Conservation (phyloP, 441 rosid species). For the Euphorbia celastroides region DNA sequence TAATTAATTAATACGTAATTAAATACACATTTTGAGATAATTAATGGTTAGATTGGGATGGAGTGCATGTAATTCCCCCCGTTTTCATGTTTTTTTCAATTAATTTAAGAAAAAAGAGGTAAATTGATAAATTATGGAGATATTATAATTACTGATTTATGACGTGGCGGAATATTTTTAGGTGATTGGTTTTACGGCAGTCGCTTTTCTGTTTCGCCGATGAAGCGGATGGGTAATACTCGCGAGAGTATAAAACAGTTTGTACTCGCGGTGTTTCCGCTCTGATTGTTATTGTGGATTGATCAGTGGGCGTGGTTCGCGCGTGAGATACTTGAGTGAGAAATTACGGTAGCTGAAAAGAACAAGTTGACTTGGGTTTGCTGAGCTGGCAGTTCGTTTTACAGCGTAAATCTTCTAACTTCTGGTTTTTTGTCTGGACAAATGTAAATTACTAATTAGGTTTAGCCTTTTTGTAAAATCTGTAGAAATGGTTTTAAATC, state of each 20-base stretch:
- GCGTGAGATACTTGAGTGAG: not conserved
- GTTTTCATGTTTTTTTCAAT: too few relatives aligned
- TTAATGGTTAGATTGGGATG: too few relatives aligned
- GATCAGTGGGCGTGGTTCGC: not conserved
- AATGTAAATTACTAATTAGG: too few relatives aligned
- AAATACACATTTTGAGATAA: too few relatives aligned
- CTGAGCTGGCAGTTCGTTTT: constrained; percentile 5
- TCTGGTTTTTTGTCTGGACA: too few relatives aligned
- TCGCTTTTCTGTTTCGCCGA: not conserved
- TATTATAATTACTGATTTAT: too few relatives aligned
- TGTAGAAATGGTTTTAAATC: too few relatives aligned
- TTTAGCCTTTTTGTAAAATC: too few relatives aligned
- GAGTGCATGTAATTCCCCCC: too few relatives aligned
- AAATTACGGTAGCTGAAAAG: not conserved
- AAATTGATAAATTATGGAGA: too few relatives aligned
- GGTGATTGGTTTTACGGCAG: not conserved
- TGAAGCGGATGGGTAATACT: constrained; percentile 4
- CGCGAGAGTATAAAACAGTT: not conserved
- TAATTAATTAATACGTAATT: too few relatives aligned
- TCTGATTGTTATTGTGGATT: not conserved
- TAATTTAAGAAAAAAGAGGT: too few relatives aligned
- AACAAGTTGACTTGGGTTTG: not conserved
- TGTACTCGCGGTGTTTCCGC: not conserved
- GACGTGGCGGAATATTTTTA: constrained; percentile 7
- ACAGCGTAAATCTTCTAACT: not conserved